phyloP scores from a whole-genome alignment of 1,284 basidiomycete genomes.

The Cystobasidiaceae sp. region DNA sequence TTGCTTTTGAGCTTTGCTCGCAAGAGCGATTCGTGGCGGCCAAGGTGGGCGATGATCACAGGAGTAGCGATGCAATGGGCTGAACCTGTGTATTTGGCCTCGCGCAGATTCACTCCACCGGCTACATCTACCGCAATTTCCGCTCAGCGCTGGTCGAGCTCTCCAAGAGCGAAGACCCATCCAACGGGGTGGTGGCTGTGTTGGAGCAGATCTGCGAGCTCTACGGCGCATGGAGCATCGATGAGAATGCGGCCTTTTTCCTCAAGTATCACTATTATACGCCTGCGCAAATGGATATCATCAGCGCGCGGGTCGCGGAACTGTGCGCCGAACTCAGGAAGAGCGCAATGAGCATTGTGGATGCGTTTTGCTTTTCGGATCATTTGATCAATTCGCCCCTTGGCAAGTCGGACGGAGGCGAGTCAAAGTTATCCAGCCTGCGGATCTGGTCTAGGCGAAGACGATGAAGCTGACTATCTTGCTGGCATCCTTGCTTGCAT shows the following conservation, averaged over 20 bases:
- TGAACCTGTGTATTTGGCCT: too few species aligned
- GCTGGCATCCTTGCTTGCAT: too few species aligned
- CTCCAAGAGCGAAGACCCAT: conserved; percentile 39
- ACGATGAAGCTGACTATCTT: too few species aligned
- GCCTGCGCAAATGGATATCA: conserved; percentile 37
- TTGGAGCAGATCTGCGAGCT: conserved; percentile 45
- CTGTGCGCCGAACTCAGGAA: conserved; percentile 52
- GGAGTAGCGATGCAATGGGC: too few species aligned
- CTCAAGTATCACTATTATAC: conserved; percentile 49
- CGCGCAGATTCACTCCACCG: conserved; percentile 45
- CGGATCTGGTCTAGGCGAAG: too few species aligned
- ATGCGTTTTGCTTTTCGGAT: conserved; percentile 54
- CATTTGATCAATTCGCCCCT: conserved; percentile 58
- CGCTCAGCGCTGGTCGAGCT: conserved; percentile 47
- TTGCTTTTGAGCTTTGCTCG: conserved; percentile 54
- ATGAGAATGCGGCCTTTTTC: conserved; percentile 56
- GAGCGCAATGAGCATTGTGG: conserved; percentile 53
- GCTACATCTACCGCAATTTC: conserved; percentile 46
- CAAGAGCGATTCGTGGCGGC: conserved; percentile 55
- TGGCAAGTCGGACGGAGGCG: conserved; percentile 52
- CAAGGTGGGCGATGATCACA: too few species aligned
- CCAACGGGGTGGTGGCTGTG: conserved; percentile 46
- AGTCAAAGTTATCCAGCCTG: too few species aligned
- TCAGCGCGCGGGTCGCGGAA: conserved; percentile 43
- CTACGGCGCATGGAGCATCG: conserved; percentile 56